Conservation (phyloP, 192 early-diverging fungal species). For the Chytriomyces sp. region DNA sequence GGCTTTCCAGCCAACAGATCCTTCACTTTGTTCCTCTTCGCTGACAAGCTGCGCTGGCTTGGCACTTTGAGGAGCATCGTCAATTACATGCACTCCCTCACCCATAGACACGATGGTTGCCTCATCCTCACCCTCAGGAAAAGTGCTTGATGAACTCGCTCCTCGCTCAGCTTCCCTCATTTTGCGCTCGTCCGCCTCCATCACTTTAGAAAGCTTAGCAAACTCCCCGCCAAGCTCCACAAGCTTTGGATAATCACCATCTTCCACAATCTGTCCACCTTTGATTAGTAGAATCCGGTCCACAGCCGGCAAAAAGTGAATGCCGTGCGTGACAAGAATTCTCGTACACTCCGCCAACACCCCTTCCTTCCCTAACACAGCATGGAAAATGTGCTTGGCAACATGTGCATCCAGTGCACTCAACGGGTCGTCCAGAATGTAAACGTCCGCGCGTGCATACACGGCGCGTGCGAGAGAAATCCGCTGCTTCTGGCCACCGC, state of each 20-base stretch:
- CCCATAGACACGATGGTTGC: not conserved
- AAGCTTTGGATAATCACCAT: conserved; percentile 28
- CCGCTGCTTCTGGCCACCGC: conserved; percentile 76
- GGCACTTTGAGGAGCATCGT: conserved; percentile 20
- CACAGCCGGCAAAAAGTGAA: conserved; percentile 34
- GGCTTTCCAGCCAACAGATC: conserved; percentile 15
- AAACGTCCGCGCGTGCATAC: conserved; percentile 28
- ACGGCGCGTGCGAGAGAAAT: conserved; percentile 62
- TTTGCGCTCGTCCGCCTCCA: conserved; percentile 48
- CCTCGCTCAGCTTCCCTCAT: conserved; percentile 73
- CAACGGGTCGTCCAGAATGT: conserved; percentile 37
- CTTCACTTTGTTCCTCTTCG: conserved; percentile 24
- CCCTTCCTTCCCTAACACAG: conserved; percentile 54
- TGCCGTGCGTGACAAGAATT: conserved; percentile 45
- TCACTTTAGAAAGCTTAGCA: conserved; percentile 49
- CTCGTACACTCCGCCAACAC: conserved; percentile 30
- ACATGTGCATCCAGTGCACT: conserved; percentile 57
- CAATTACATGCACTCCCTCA: not conserved
- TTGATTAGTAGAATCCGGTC: conserved; percentile 37
- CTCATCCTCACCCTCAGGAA: not conserved
- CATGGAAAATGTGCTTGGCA: conserved; percentile 64
- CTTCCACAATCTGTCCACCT: conserved; percentile 30
- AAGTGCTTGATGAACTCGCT: conserved; percentile 46
- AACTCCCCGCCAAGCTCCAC: conserved; percentile 48
- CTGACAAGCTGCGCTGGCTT: not conserved